Percentiles rank a stretch among this genome's conserved stretches.
Conservation (phyloP, 164 flowering plant genomes). For the Aristolochia californica region DNA sequence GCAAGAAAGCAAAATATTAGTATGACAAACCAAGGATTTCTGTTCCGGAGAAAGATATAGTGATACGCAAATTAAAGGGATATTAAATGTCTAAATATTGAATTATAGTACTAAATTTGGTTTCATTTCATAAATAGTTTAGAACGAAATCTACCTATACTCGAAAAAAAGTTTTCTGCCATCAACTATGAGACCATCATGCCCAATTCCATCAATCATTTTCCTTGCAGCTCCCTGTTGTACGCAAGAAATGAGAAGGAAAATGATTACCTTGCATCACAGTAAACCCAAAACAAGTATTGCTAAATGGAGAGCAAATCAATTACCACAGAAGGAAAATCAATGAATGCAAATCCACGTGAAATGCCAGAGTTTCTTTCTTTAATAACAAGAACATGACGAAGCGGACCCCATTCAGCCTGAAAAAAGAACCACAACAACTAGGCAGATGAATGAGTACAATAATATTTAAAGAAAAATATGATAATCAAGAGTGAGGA, state of each 20-base stretch:
- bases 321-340: slow-evolving; percentile 87
- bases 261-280: neutral
- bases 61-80: no score
- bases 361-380: slow-evolving; percentile 88
- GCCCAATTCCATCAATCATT: slow-evolving; percentile 88
- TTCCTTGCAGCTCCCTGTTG: slow-evolving; percentile 70
- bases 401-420: slow-evolving; percentile 99
- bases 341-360: slow-evolving; percentile 97
- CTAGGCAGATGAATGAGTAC: neutral
- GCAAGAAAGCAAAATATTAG: slow-evolving; percentile 19
- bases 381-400: slow-evolving; percentile 92
- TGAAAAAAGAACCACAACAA: slow-evolving; percentile 11
- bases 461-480: neutral
- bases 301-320: neutral
- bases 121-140: neutral
- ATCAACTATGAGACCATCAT: slow-evolving; percentile 84
- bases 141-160: slow-evolving; percentile 50
- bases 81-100: no score
- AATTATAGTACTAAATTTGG: neutral
- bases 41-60: no score
- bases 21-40: no score
- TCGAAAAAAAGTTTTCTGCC: slow-evolving; percentile 87
- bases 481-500: neutral
- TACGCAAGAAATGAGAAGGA: neutral
- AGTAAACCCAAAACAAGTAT: neutral